phyloP scores from a whole-genome alignment of 2,329 filamentous ascomycete genomes.

The Beauveria sp. region DNA sequence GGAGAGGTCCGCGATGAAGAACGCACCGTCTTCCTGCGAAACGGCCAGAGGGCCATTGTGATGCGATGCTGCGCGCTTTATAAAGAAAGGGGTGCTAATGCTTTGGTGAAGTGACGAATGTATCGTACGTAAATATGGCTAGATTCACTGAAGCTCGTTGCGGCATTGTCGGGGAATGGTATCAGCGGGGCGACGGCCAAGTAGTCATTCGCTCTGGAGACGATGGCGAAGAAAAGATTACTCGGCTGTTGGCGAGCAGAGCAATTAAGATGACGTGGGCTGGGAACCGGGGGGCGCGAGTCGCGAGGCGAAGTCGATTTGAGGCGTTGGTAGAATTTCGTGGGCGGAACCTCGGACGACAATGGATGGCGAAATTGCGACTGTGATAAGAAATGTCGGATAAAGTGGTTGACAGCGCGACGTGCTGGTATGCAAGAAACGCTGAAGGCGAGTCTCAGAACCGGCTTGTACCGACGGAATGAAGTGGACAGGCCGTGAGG shows the following conservation, averaged over 20 bases:
- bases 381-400: background rate
- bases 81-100: background rate
- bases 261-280: background rate
- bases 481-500: background rate
- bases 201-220: background rate
- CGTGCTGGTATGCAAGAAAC: conserved; percentile 1
- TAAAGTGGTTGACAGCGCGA: background rate
- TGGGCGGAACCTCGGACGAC: background rate
- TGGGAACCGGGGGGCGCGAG: background rate
- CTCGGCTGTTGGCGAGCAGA: background rate
- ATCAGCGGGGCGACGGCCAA: background rate
- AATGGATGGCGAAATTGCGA: background rate
- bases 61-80: background rate
- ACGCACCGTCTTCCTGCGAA: conserved; percentile 56
- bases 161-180: conserved; percentile 4
- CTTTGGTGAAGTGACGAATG: background rate
- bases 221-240: background rate
- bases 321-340: background rate
- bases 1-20: conserved; percentile 48
- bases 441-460: conserved; percentile 4
- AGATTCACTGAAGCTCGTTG: background rate
- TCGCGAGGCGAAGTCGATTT: background rate
- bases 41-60: conserved; percentile 16
- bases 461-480: conserved; percentile 2
- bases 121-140: background rate